phyloP scores from a whole-genome alignment of 306 rosid genomes.

The Mimosa bimucronata region DNA sequence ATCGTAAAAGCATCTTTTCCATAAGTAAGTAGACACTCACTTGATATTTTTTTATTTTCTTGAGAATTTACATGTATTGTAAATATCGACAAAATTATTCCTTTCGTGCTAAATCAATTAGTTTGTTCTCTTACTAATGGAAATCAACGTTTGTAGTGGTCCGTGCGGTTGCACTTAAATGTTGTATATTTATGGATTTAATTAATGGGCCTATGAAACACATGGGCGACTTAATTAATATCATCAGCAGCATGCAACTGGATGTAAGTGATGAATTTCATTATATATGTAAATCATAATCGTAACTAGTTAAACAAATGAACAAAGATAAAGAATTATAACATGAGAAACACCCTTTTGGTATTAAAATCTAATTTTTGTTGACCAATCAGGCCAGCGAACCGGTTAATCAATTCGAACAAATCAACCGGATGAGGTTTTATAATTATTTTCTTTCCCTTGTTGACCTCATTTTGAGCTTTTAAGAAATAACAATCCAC shows the following conservation, averaged over 20 bases:
- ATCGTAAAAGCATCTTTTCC: conserved; percentile 28
- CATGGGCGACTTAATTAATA: not conserved
- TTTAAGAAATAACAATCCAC: too few species aligned
- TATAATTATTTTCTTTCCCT: too few species aligned
- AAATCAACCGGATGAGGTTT: too few species aligned
- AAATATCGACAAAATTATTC: not conserved
- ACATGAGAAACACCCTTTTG: not conserved
- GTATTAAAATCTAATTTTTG: too few species aligned
- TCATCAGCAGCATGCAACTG: not conserved
- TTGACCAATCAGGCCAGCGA: too few species aligned
- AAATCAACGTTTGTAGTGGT: not conserved
- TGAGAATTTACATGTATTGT: not conserved
- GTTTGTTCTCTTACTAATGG: not conserved
- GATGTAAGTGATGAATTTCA: not conserved
- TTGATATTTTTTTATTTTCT: not conserved
- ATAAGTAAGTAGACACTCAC: conserved; percentile 2
- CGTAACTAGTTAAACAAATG: not conserved
- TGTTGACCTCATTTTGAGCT: too few species aligned
- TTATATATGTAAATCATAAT: not conserved
- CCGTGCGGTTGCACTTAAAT: not conserved
- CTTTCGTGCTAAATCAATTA: not conserved
- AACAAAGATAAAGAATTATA: not conserved
- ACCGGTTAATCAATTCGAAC: too few species aligned
- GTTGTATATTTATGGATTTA: not conserved
- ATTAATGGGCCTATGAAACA: not conserved